A percentile compares a stretch with the other conserved stretches of the same genome.
Evolutionary conservation across 257 asterid genomes (phyloP).

Genomic region (Solanum appendiculatum): DNA sequence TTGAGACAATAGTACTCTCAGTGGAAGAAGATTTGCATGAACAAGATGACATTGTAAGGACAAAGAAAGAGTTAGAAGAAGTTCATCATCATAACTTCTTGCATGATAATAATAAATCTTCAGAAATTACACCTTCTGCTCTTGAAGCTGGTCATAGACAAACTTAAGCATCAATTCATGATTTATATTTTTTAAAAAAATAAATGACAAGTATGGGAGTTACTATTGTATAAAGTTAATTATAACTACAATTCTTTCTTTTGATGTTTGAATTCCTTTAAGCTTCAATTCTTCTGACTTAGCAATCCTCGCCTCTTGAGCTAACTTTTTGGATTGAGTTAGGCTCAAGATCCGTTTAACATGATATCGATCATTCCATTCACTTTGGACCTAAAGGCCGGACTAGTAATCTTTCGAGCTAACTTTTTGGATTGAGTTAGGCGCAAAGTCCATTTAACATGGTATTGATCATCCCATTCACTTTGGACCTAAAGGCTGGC

Average conservation of each 20-base stretch:
- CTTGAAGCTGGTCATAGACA: conserved; percentile 15
- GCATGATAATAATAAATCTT: not conserved
- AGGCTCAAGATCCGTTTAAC: not conserved
- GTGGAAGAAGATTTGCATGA: conserved; percentile 23
- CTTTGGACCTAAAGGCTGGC: too few relatives aligned
- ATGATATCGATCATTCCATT: too few relatives aligned
- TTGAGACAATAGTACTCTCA: conserved; percentile 9
- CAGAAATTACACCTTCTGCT: conserved; percentile 7
- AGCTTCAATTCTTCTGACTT: not conserved
- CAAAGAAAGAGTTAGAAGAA: conserved; percentile 7
- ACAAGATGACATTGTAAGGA: conserved; percentile 1
- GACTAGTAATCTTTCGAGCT: too few relatives aligned
- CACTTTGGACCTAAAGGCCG: too few relatives aligned
- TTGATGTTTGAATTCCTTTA: not conserved
- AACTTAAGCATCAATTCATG: not conserved
- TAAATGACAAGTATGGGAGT: not conserved
- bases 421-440: too few relatives aligned
- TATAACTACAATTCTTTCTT: not conserved
- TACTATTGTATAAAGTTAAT: not conserved
- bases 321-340: too few relatives aligned
- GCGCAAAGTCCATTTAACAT: too few relatives aligned
- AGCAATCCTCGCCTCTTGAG: not conserved
- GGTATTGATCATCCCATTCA: too few relatives aligned
- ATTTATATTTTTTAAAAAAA: not conserved
- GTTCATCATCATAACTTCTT: not conserved